Base-by-base conservation (phyloP, 352 stramenopile species). In the Globisporangium solare region DNA sequence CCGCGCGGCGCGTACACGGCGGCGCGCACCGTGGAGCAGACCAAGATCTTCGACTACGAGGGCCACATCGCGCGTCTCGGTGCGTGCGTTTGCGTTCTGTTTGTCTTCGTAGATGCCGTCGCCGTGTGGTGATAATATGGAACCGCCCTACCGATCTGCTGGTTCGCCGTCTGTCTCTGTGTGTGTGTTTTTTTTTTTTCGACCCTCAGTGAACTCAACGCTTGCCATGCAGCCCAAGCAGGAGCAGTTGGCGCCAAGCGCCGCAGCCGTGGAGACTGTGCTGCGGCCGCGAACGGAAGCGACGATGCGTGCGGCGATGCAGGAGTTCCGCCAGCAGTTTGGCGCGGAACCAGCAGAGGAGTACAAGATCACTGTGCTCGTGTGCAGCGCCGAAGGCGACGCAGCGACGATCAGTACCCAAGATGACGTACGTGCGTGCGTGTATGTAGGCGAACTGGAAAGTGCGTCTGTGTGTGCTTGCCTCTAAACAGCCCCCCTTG, bases 331-430 rank as follows among this genome's bases (percentile, higher is more conserved):
- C 46, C 24, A 58, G 10, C 61, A 75, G 22, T 79, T 78, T 42
- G 57, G 77, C 27, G 60, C 63, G 10, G 42, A 79, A 7, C 57
- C 74, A 13, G 35, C 72, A 6, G 71, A 92, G 39, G 83, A 94
- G 67, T 94, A 87, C 76, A 94, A 94, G 66, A 76, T 94, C 58
- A 92, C 85, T 43, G 67, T 92, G 31, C 68, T 94, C 15, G 71
- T 94, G 40, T 90, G 81, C 56, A 54, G 62, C 24, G 56, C 71
- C 4, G 60, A 64, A 15, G 61, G 61, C n/a, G 24, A 14, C 6
- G 24, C 27, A 35, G 7, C 27, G 27, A 35, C 27, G 27, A 35
- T 35, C 27, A 35, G 27, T 35, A 6, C 27, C 5, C 6, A 42
- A 45, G 13, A 13, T 13, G 14, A 22, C 21, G 41, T 50, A 20